phyloP scores from a whole-genome alignment of 257 asterid genomes.

The Perilla frutescens region DNA sequence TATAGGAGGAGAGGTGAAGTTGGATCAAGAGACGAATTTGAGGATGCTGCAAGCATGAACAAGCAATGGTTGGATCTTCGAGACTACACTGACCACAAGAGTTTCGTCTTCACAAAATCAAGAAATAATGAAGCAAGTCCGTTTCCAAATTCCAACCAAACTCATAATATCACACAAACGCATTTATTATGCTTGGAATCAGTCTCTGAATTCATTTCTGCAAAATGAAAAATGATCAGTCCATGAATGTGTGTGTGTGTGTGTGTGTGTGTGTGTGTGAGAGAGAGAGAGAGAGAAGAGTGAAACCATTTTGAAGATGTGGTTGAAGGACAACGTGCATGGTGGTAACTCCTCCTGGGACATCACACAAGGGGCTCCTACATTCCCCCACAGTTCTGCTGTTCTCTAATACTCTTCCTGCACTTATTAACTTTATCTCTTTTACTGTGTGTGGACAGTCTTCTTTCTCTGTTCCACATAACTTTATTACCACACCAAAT shows the following conservation, averaged over 20 bases:
- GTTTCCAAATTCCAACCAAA: constrained; percentile 3
- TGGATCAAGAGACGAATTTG: constrained; percentile 10
- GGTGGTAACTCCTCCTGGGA: constrained; percentile 83
- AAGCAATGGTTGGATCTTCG: constrained; percentile 8
- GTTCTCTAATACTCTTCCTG: constrained; percentile 87
- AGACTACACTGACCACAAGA: constrained; percentile 17
- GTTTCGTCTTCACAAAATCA: constrained; percentile 36
- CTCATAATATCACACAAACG: constrained; percentile 76
- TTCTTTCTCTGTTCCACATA: constrained; percentile 62
- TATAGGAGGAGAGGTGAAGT: constrained; percentile 23
- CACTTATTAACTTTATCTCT: constrained; percentile 82
- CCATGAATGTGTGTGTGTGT: neutral
- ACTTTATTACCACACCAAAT: neutral
- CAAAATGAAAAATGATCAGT: constrained; percentile 23
- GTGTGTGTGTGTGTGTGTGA: too few species aligned
- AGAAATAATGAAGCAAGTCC: neutral
- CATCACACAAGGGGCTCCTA: constrained; percentile 72
- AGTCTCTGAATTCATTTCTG: constrained; percentile 59
- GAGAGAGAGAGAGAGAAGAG: neutral
- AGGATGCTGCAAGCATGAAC: constrained; percentile 10
- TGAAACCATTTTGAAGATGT: constrained; percentile 61
- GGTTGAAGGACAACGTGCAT: constrained; percentile 91
- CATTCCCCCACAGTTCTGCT: constrained; percentile 78
- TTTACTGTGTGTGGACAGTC: constrained; percentile 73
- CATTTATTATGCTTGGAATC: constrained; percentile 67